phyloP scores from a whole-genome alignment of 176 grass and related monocot species.

The Oryza australiensis region DNA sequence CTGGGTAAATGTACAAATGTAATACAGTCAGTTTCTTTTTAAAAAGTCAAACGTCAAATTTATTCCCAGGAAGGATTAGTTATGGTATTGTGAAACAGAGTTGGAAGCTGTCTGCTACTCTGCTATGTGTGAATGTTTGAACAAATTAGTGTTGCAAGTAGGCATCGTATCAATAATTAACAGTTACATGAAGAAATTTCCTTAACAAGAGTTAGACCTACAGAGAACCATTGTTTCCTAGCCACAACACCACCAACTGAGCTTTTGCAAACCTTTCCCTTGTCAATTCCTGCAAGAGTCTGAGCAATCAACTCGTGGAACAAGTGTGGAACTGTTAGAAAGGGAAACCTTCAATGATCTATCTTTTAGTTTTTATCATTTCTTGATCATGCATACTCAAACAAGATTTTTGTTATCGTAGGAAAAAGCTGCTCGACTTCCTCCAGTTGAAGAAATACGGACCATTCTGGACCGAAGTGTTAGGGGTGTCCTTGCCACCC shows the following conservation, averaged over 20 bases:
- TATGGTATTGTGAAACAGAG: conserved; percentile 2
- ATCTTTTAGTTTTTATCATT: background rate
- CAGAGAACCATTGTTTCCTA: background rate
- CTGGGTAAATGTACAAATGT: background rate
- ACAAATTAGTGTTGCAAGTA: background rate
- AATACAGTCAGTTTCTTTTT: background rate
- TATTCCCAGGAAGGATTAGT: background rate
- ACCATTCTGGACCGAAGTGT: conserved; percentile 66
- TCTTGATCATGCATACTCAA: background rate
- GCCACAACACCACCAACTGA: background rate
- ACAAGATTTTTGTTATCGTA: conserved; percentile 24
- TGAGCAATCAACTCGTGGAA: background rate
- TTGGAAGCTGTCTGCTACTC: background rate
- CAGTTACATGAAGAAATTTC: background rate
- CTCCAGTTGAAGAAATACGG: conserved; percentile 74
- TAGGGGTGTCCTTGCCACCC: conserved; percentile 77
- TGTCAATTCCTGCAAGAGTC: background rate
- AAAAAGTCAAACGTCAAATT: background rate
- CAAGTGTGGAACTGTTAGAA: background rate
- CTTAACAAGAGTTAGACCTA: background rate
- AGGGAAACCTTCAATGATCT: background rate
- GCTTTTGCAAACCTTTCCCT: background rate
- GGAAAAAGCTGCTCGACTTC: conserved; percentile 68
- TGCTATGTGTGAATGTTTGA: background rate
- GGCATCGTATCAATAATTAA: background rate